Percentiles rank a stretch among this genome's conserved stretches.
These are phyloP conservation scores for Beauveria pseudobassiana DNA, from an alignment of 2,329 filamentous ascomycete genomes.

Conservation along the genomic window DNA sequence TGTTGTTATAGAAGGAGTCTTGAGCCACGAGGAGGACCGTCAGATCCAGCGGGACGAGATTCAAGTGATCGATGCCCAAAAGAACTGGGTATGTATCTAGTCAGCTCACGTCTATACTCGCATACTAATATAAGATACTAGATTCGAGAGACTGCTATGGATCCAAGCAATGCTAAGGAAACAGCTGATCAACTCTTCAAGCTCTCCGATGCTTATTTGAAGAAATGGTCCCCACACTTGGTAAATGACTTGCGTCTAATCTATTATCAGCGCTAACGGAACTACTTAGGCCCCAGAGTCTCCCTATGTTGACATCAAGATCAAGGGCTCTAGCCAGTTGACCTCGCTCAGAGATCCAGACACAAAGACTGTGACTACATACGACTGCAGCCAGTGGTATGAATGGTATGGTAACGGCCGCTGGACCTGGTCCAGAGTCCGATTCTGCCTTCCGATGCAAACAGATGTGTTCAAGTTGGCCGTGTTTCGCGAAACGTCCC, in stretches of 20 bases:
- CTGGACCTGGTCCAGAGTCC: not conserved
- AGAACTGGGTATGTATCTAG: not conserved
- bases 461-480: not conserved
- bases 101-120: not conserved
- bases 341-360: not conserved
- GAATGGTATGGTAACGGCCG: not conserved
- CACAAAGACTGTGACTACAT: not conserved
- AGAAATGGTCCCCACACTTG: not conserved
- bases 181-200: not conserved
- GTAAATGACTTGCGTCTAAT: not conserved
- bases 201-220: not conserved
- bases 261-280: not conserved
- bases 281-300: not conserved
- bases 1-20: not conserved
- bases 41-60: not conserved
- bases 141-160: not conserved
- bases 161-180: not conserved
- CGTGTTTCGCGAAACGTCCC: not conserved
- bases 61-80: not conserved
- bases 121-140: not conserved
- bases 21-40: not conserved
- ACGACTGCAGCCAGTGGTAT: not conserved
- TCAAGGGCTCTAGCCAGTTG: not conserved
- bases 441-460: not conserved
- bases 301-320: not conserved